Percentiles rank a stretch among this genome's conserved stretches.
These are phyloP conservation scores for Quercus robur DNA, from an alignment of 306 rosid genomes.

Conservation along the genomic window DNA sequence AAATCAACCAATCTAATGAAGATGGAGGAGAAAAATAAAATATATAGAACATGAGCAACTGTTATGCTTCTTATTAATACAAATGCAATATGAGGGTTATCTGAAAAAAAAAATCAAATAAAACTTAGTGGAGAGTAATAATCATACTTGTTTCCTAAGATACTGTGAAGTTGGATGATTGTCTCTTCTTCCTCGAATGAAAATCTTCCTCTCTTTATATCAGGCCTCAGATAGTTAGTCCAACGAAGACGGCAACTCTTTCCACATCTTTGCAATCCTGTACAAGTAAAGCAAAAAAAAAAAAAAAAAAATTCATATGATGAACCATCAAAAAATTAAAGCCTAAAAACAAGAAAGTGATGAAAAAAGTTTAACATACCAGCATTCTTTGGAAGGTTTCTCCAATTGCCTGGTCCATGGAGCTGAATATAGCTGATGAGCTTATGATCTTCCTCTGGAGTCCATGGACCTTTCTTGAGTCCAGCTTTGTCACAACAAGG, in stretches of 20 bases:
- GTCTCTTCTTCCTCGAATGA: constrained; percentile 96
- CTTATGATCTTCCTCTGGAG: constrained; percentile 76
- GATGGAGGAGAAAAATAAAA: not conserved
- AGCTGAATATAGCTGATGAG: constrained; percentile 52
- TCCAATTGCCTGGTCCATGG: constrained; percentile 88
- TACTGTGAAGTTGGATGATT: constrained; percentile 78
- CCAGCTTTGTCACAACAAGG: constrained; percentile 90
- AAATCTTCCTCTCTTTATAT: constrained; percentile 90
- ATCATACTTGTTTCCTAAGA: constrained; percentile 87
- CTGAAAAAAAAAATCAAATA: not conserved
- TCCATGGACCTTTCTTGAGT: constrained; percentile 97
- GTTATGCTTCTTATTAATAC: not conserved
- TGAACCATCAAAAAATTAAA: not conserved
- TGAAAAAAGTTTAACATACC: constrained; percentile 25
- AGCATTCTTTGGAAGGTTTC: constrained; percentile 81
- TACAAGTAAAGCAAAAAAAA: not conserved
- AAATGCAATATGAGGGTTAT: not conserved
- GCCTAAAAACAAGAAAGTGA: not conserved
- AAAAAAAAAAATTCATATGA: not conserved
- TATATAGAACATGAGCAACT: not conserved
- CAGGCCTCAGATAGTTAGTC: constrained; percentile 92
- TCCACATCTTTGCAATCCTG: constrained; percentile 85
- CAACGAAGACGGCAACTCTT: constrained; percentile 97
- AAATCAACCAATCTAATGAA: not conserved
- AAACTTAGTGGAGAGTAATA: not conserved